These are phyloP conservation scores for Exophiala xenobiotica DNA, from an alignment of 2,329 filamentous ascomycete species.

Conservation along the genomic window DNA sequence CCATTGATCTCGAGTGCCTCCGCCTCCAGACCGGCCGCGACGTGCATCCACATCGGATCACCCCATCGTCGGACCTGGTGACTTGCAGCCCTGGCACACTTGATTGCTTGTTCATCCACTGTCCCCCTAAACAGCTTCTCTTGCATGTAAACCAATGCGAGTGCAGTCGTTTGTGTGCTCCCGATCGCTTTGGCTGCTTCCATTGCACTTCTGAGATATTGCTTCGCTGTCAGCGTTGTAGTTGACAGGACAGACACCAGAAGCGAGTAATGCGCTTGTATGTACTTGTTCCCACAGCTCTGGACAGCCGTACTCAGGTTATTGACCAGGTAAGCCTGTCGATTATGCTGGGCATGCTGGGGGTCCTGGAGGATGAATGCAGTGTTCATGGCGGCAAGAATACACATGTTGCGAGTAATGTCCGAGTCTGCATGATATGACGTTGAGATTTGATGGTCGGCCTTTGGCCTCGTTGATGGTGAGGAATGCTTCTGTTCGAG, in stretches of 20 bases:
- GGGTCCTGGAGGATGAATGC: slow-evolving; percentile 71
- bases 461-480: slow-evolving; percentile 26
- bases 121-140: slow-evolving; percentile 78
- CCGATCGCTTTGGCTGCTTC: slow-evolving; percentile 65
- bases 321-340: slow-evolving; percentile 62
- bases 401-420: slow-evolving; percentile 61
- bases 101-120: slow-evolving; percentile 75
- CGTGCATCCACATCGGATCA: slow-evolving; percentile 74
- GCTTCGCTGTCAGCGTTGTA: slow-evolving; percentile 73
- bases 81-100: slow-evolving; percentile 69
- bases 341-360: slow-evolving; percentile 55
- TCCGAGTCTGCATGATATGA: slow-evolving; percentile 32
- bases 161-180: slow-evolving; percentile 78
- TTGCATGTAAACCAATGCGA: slow-evolving; percentile 83
- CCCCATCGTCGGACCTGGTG: slow-evolving; percentile 68
- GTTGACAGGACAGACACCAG: slow-evolving; percentile 67
- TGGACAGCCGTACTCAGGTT: slow-evolving; percentile 66
- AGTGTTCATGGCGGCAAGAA: slow-evolving; percentile 64
- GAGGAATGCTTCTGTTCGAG: slow-evolving; percentile 40
- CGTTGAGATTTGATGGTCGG: slow-evolving; percentile 19
- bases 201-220: slow-evolving; percentile 71
- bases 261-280: slow-evolving; percentile 75
- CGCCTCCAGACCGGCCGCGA: slow-evolving; percentile 74
- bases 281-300: slow-evolving; percentile 69
- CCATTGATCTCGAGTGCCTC: slow-evolving; percentile 74